Conservation (phyloP, 306 rosid species). For the Prunus mira region DNA sequence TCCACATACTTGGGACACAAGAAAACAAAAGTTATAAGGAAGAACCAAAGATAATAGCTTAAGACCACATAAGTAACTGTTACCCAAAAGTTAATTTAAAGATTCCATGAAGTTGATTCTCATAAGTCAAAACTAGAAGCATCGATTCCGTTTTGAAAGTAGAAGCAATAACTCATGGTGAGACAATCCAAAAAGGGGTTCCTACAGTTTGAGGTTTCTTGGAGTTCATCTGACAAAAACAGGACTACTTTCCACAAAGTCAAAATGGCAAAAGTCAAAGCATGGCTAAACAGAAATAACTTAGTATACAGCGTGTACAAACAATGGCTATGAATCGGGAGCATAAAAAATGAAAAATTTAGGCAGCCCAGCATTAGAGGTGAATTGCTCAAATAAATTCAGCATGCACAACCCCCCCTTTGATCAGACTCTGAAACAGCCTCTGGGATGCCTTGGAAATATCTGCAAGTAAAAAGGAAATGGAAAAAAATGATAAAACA, state of each 20-base stretch:
- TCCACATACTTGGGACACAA: neutral
- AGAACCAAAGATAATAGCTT: neutral
- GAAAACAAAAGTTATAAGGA: neutral
- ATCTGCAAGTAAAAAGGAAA: constrained; percentile 44
- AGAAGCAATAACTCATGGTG: too few relatives aligned
- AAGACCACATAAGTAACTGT: neutral
- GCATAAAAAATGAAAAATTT: constrained; percentile 41
- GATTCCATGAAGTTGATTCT: neutral
- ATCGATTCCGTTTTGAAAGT: neutral
- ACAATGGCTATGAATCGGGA: constrained; percentile 14
- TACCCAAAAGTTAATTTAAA: neutral
- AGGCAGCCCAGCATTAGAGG: constrained; percentile 13
- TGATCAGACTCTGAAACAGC: constrained; percentile 70
- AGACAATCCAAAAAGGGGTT: neutral
- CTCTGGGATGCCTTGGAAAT: constrained; percentile 92
- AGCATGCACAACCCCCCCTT: constrained; percentile 89
- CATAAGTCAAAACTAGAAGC: neutral
- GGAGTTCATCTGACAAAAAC: constrained; percentile 33
- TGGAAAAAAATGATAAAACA: neutral
- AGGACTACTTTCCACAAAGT: constrained; percentile 22
- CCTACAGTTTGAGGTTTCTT: constrained; percentile 25
- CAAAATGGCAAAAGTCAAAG: constrained; percentile 25
- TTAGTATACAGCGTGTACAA: constrained; percentile 34
- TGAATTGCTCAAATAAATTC: constrained; percentile 32
- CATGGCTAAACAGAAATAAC: constrained; percentile 27